These are phyloP conservation scores for Fagopyrum tataricum DNA, from an alignment of 148 eudicot genomes.

Conservation along the genomic window DNA sequence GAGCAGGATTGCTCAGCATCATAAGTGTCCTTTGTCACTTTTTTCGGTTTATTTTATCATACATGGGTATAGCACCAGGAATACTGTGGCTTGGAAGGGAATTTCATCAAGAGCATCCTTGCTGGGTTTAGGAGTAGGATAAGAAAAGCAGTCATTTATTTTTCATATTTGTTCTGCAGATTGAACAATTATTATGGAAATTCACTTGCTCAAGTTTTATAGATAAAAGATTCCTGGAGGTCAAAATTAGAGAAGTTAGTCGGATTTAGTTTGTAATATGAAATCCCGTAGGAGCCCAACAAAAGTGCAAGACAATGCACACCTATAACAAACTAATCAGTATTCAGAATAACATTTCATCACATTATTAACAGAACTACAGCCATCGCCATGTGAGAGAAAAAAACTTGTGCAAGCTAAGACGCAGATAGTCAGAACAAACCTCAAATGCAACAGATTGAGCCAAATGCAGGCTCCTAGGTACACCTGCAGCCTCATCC, in stretches of 20 bases:
- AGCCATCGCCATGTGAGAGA: background rate
- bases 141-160: background rate
- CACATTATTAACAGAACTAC: background rate
- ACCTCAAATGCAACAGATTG: constrained; percentile 83
- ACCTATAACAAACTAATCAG: background rate
- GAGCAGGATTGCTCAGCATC: background rate
- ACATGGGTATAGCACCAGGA: background rate
- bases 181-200: background rate
- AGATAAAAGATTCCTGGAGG: background rate
- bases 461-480: constrained; percentile 64
- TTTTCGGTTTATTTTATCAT: background rate
- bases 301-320: background rate
- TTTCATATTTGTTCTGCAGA: background rate
- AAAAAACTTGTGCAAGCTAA: background rate
- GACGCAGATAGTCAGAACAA: constrained; percentile 10
- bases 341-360: background rate
- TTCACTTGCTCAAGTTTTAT: background rate
- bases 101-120: background rate
- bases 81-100: background rate
- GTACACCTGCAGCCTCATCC: constrained; percentile 79
- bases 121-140: background rate
- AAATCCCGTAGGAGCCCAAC: background rate
- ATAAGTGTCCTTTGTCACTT: background rate
- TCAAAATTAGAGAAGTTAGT: background rate
- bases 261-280: background rate